Evolutionary conservation across 441 rosid species (phyloP).

Genomic region (Dalechampia spathulata): DNA sequence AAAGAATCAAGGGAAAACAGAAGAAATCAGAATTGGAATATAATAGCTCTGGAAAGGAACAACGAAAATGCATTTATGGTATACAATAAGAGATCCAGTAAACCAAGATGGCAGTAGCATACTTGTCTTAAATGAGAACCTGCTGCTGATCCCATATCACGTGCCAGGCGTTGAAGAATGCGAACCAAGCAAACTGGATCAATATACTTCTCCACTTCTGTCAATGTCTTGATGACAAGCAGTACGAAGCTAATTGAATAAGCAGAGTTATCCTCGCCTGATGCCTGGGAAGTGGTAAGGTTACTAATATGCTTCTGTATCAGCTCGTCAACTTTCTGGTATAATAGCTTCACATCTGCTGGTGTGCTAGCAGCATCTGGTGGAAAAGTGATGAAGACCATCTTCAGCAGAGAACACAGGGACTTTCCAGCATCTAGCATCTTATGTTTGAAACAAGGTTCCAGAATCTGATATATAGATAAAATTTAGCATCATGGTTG

Average conservation of each 20-base stretch:
- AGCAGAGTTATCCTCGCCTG: conserved; percentile 68
- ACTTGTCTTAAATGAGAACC: conserved; percentile 89
- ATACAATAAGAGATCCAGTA: too few species aligned
- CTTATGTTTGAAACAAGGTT: conserved; percentile 92
- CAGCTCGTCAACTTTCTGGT: conserved; percentile 80
- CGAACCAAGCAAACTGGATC: conserved; percentile 73
- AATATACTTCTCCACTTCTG: conserved; percentile 70
- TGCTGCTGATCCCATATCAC: conserved; percentile 79
- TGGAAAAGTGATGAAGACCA: conserved; percentile 88
- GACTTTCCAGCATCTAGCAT: conserved; percentile 95
- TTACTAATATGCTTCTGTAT: conserved; percentile 74
- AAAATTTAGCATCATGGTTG: background rate
- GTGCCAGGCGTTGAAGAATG: conserved; percentile 80
- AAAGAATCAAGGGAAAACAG: too few species aligned
- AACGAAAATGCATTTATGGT: too few species aligned
- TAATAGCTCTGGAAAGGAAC: too few species aligned
- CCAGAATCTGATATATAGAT: conserved; percentile 61
- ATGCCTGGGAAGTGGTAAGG: conserved; percentile 52
- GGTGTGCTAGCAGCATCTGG: conserved; percentile 60
- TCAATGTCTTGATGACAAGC: conserved; percentile 76
- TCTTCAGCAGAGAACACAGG: conserved; percentile 86
- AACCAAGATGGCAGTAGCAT: conserved; percentile 21
- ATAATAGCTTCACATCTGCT: conserved; percentile 62
- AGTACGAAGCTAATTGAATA: conserved; percentile 81
- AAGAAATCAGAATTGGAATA: too few species aligned